Evolutionary conservation across 768 basidiomycete genomes (phyloP), one percentile per base, ranked within the genome.

Genomic region (Erythrobasidium yunnanense): DNA sequence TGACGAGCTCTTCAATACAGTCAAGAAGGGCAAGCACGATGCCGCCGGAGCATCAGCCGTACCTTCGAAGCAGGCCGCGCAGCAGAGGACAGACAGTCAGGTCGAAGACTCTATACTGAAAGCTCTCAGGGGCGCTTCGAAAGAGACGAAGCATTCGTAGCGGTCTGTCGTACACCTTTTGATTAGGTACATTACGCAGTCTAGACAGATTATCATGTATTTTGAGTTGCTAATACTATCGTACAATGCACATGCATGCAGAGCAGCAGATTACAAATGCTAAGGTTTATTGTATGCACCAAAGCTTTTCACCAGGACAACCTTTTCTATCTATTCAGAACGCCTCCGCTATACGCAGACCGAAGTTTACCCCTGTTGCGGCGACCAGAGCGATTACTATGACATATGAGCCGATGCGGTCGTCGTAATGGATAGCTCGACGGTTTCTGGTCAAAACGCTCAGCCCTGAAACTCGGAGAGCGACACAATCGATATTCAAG

Each of bases 341-440:
- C n/a, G n/a, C n/a, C n/a, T 71, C 63, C 52, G 49, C 49, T n/a
- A 71, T 34, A 0, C 88, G 79, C 71, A 90, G 75, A 22, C 80
- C 85, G 69, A 92, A 81, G 73, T 92, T 92, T 68, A 85, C 82
- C 22, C 81, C 81, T 55, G 91, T 76, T 18, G 88, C 87, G 34
- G 79, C 77, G 65, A 87, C 81, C 47, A 95, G 76, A 42, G 85
- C 80, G 25, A 83, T 69, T 69, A 87, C 88, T 23, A 93, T 78
- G 2, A 85, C 74, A 0, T 86, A 87, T 35, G 90, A 89, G 0
- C 90, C 73, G 23, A 62, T 20, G 30, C 60, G 54, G 54, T 93
- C 90, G 73, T 90, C 89, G 77, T 93, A 93, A 23, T 88, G 87
- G 62, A 86, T 84, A 0, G 89, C 88, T 30, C 81, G 80, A 35